Base-by-base conservation (phyloP, 805 yeast genomes). In the Metschnikowia arizonensis region DNA sequence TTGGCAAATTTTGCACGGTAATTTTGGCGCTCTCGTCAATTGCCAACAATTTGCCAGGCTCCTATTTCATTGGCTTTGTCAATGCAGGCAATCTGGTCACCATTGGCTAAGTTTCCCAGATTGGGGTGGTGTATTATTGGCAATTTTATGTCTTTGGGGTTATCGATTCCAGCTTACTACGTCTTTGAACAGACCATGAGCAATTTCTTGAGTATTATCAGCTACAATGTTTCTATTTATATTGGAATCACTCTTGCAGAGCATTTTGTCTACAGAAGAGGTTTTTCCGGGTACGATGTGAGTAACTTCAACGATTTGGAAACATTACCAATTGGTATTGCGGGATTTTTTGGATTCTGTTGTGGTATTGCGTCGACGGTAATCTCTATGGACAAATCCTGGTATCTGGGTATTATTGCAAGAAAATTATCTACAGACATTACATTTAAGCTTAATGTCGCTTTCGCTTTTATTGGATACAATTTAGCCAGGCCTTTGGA, bases 131-230 rank as follows among this genome's bases (percentile, higher is more conserved):
- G 67, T 49, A 34, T 63, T 4, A 23, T 58, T 10, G 69, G 68
- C 8, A 65, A 65, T 41, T 59, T 58, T 33, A 53, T 63, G 9
- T 59, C 69, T 4, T 54, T 65, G 40, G 69, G 57, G 6, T 54
- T 65, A 25, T 56, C 66, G 25, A 65, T 64, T 36, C 70, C 70
- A 12, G 69, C 68, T 9, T 64, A 63, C 46, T 65, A 65, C 46
- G 60, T 56, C 9, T 65, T 65, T 45, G 58, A 50, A 18, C 57
- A 46, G 10, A 53, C 65, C 14, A 64, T 65, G 65, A 52, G 58
- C 5, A 61, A 63, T 44, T 65, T 65, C 50, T 54, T 64, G 53
- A 59, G 62, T 18, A 63, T 65, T 40, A 57, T 65, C 35, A 56
- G 65, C 11, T 65, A 64, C 48, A 61, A 63, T 45, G 64, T 63